These are phyloP conservation scores for Phlyctochytrium bullatum DNA, from an alignment of 192 early-diverging fungal species.

Conservation along the genomic window DNA sequence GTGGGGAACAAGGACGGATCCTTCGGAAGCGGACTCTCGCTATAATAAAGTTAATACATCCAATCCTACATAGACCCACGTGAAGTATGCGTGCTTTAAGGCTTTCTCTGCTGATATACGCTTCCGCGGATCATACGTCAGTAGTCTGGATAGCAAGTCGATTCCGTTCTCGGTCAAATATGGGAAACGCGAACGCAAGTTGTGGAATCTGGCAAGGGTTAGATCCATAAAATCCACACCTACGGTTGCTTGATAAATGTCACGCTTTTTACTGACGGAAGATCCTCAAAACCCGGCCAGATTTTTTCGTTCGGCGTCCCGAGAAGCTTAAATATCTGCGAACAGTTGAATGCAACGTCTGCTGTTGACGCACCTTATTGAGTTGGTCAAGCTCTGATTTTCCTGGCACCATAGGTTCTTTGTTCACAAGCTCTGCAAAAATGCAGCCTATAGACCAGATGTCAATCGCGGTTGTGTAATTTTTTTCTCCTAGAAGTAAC, in stretches of 20 bases:
- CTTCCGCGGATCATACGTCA: constrained; percentile 80
- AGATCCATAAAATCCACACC: constrained; percentile 9
- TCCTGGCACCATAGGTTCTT: constrained; percentile 79
- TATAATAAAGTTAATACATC: too few species aligned
- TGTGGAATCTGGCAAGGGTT: constrained; percentile 26
- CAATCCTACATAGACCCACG: background rate
- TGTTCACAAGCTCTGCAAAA: constrained; percentile 88
- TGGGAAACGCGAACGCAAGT: constrained; percentile 42
- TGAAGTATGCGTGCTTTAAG: constrained; percentile 87
- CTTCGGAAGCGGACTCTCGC: constrained; percentile 82
- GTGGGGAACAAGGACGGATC: constrained; percentile 93
- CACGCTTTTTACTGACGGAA: constrained; percentile 74
- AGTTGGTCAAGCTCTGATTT: constrained; percentile 91
- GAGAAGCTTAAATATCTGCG: constrained; percentile 78
- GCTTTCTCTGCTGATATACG: constrained; percentile 91
- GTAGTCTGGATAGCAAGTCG: constrained; percentile 72
- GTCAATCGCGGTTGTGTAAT: constrained; percentile 88
- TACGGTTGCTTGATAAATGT: constrained; percentile 67
- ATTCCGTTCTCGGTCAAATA: constrained; percentile 72
- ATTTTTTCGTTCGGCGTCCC: constrained; percentile 82
- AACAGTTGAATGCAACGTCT: background rate
- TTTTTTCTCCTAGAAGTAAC: constrained; percentile 79
- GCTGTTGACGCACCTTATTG: constrained; percentile 58
- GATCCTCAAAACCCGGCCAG: constrained; percentile 76
- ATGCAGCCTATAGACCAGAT: constrained; percentile 97